A percentile compares a stretch with the other conserved stretches of the same genome.
These are phyloP conservation scores for Saccharomyces hybrid DNA, from an alignment of 1,139 yeast genomes.

Conservation along the genomic window DNA sequence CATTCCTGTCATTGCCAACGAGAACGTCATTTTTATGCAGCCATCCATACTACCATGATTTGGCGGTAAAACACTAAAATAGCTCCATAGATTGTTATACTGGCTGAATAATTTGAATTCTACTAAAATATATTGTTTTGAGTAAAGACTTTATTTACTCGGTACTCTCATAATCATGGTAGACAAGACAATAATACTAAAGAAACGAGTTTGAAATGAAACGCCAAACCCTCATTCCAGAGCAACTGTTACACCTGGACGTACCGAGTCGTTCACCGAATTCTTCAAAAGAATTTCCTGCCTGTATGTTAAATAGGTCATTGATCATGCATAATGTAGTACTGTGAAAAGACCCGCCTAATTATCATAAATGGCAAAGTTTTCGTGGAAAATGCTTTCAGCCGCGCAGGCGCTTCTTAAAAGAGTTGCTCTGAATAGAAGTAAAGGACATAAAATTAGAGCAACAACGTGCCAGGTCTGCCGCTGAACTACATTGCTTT, in stretches of 20 bases:
- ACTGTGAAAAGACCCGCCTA: not conserved
- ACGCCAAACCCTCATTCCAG: too few species aligned
- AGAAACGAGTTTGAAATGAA: too few species aligned
- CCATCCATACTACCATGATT: not conserved
- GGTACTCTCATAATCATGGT: too few species aligned
- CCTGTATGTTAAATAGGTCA: not conserved
- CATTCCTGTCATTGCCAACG: not conserved
- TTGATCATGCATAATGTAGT: not conserved
- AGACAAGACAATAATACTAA: too few species aligned
- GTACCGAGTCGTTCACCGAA: too few species aligned
- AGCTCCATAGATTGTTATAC: too few species aligned
- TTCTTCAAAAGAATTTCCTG: too few species aligned
- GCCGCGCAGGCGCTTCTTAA: not conserved
- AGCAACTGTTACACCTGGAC: too few species aligned
- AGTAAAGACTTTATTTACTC: too few species aligned
- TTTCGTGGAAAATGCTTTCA: not conserved
- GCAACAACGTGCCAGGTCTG: not conserved
- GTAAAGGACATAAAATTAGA: not conserved
- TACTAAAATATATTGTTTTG: too few species aligned
- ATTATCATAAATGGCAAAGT: not conserved
- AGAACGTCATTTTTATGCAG: not conserved
- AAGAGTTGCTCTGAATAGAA: not conserved
- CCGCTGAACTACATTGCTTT: not conserved
- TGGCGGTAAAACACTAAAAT: too few species aligned
- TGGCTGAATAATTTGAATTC: too few species aligned